Percentiles rank a stretch among this genome's conserved stretches.
Evolutionary conservation across 2,329 filamentous ascomycete genomes (phyloP).

Genomic region (Ophiosphaerella herpotricha): DNA sequence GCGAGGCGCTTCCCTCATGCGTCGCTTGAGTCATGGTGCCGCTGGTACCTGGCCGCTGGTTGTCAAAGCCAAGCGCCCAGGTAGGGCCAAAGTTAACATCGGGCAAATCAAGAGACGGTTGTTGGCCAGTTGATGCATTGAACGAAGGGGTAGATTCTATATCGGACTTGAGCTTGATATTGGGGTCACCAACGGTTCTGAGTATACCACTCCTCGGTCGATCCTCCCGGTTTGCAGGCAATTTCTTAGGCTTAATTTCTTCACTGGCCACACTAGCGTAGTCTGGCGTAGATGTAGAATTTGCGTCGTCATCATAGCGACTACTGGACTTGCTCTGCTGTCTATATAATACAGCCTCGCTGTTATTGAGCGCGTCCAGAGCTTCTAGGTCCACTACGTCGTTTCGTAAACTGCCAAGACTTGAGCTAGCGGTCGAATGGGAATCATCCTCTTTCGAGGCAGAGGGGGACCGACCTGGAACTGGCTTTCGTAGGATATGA

Average conservation of each 20-base stretch:
- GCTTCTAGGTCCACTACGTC: constrained; percentile 52
- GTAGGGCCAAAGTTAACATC: constrained; percentile 86
- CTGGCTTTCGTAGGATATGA: constrained; percentile 45
- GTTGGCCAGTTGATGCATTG: constrained; percentile 32
- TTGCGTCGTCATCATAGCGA: constrained; percentile 67
- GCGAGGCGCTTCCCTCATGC: constrained; percentile 34
- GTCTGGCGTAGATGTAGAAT: constrained; percentile 71
- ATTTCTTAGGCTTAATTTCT: constrained; percentile 44
- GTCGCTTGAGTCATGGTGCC: constrained; percentile 54
- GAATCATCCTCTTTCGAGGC: constrained; percentile 42
- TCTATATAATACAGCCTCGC: constrained; percentile 30
- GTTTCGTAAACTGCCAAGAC: constrained; percentile 50
- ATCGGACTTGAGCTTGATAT: constrained; percentile 48
- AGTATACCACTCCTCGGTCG: constrained; percentile 78
- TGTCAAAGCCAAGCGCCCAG: constrained; percentile 65
- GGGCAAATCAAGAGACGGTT: constrained; percentile 62
- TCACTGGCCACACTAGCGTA: constrained; percentile 70
- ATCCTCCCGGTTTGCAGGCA: constrained; percentile 61
- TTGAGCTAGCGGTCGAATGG: constrained; percentile 48
- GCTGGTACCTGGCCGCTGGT: constrained; percentile 60
- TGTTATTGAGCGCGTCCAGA: constrained; percentile 41
- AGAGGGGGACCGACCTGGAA: constrained; percentile 49
- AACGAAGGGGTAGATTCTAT: constrained; percentile 54
- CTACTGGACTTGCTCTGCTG: constrained; percentile 51
- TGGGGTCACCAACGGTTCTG: constrained; percentile 71